Evolutionary conservation across 2,329 filamentous ascomycete genomes (phyloP).

Genomic region (Ophiocordyceps camponoti-leonardi): DNA sequence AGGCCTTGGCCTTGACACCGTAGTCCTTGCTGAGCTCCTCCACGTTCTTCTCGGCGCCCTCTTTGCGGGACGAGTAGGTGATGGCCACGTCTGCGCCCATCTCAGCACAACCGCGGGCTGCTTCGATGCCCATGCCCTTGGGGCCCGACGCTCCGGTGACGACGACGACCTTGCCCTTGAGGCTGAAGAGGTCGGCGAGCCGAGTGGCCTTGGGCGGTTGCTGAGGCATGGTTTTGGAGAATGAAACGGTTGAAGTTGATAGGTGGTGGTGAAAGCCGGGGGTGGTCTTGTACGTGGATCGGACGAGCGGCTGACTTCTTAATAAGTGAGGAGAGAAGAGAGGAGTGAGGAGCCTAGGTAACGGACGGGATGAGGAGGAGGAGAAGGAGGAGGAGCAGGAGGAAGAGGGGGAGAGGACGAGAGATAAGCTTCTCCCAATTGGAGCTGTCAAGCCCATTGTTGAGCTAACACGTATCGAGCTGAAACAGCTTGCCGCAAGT

Average conservation of each 20-base stretch:
- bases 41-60: slow-evolving; percentile 49
- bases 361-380: too few species aligned
- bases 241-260: too few species aligned
- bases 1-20: slow-evolving; percentile 48
- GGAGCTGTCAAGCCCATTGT: neutral
- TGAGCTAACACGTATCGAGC: neutral
- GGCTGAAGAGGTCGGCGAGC: slow-evolving; percentile 50
- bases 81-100: slow-evolving; percentile 54
- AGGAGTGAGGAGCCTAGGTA: too few species aligned
- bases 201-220: slow-evolving; percentile 36
- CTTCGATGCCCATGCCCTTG: slow-evolving; percentile 52
- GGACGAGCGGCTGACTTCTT: too few species aligned
- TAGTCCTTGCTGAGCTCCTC: slow-evolving; percentile 47
- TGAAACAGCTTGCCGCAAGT: neutral
- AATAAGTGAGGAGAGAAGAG: too few species aligned
- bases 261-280: too few species aligned
- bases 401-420: neutral
- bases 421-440: neutral
- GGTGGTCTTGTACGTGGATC: too few species aligned
- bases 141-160: slow-evolving; percentile 54
- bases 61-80: slow-evolving; percentile 55
- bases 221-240: slow-evolving; percentile 30
- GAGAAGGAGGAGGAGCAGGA: too few species aligned
- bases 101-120: slow-evolving; percentile 53
- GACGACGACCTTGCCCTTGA: slow-evolving; percentile 57